Evolutionary conservation across 306 rosid genomes (phyloP), one percentile per base, ranked within the genome.

Genomic region (Cicer bijugum): DNA sequence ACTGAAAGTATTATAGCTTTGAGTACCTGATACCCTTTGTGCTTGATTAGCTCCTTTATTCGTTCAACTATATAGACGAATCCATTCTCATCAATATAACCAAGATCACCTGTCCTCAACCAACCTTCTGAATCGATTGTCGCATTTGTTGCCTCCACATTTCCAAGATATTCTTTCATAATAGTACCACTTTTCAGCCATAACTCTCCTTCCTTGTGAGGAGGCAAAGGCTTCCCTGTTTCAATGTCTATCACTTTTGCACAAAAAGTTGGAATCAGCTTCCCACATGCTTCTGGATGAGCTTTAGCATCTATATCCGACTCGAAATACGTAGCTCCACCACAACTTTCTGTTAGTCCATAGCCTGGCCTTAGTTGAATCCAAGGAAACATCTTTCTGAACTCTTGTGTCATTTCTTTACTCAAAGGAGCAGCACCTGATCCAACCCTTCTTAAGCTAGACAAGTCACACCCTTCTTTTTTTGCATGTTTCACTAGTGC

Each of bases 381-480:
- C 98, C 97, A 88, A 6, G 98, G 98, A 83, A 90, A 93, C 80
- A 53, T 77, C 62, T 53, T 76, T 12, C 92, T 84, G n/a, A 93
- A 93, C 69, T 77, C 92, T 7, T 38, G 81, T 7, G 82, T 60
- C 60, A 89, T 68, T 33, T 93, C 93, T 62, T 88, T 90, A 47
- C 97, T 86, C 85, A 93, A 67, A 52, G 96, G 96, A 58, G 98
- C 98, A 50, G 98, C 98, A 28, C 98, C 97, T 19, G 97, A 70
- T 4, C 97, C 85, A 17, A 84, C 77, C 55, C 81, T 89, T 78
- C 88, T 88, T 12, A 93, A 69, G 72, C 87, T 86, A 4, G 92
- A 84, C 60, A 91, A 71, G 68, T 89, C 90, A 19, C 68, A 45
- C 6, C 81, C 77, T 12, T 69, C 62, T 76, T 82, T 70, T 35